Evolutionary conservation across 2,329 filamentous ascomycete species (phyloP), one percentile per base, ranked within the genome.

Genomic region (Rutstroemia sp.): DNA sequence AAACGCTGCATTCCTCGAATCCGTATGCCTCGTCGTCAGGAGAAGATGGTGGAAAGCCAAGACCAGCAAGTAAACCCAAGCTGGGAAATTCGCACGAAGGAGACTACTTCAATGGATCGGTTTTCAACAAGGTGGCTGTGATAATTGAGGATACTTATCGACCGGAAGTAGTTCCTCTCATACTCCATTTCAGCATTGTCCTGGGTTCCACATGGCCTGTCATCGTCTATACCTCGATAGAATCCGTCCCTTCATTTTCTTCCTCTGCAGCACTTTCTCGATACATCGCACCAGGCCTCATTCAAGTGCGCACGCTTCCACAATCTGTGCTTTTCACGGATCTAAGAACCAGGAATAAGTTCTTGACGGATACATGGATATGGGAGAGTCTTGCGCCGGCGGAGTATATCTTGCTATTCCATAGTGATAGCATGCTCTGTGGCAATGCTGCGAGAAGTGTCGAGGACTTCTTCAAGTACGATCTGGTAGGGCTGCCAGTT

Each of bases 161-260:
- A 10, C 54, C 64, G 12, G 69, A 68, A 25, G 64, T 74, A 12
- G 60, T 74, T 30, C 71, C 72, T 8, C 60, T 73, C n/a, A 67
- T 74, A 41, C 62, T 74, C 14, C 72, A 74, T 55, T 74, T 72
- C 59, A 62, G 67, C 41, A 65, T 64, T 44, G 69, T 74, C 10
- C 71, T 77, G 4, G 75, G 74, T 1, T 73, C 74, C 9, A 59
- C 61, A 9, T 77, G 75, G 74, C 74, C 74, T 4, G 70, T 77
- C 41, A 66, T 76, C 21, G 70, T 76, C 44, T 74, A 73, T 60
- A 77, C 75, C 5, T 67, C 70, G 1, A 61, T 67, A n/a, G 63
- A 65, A 53, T 56, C 60, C 0, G 54, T 63, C 1, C 58, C 56
- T 2, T 57, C 60, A 37, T 69, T 67, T 18, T 67, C 68, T 23